Conservation (phyloP, 1,139 yeast species). For the Hemisphaericaspora lyxosophila region DNA sequence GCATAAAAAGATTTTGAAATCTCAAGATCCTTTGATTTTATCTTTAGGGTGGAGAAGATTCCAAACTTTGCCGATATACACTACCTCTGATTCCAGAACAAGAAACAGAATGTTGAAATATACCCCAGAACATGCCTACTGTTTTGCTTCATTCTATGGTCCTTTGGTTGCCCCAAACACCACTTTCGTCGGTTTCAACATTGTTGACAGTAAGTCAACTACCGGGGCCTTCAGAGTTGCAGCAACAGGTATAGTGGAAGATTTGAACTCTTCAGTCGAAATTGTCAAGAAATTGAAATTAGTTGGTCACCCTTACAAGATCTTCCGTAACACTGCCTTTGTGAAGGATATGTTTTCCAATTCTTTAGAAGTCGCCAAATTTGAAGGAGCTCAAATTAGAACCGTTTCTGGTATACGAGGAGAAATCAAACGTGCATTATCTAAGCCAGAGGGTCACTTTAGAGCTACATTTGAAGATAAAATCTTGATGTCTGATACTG, state of each 20-base stretch:
- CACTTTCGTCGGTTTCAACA: conserved; percentile 92
- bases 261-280: conserved; percentile 84
- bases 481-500: conserved; percentile 82
- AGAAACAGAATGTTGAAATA: conserved; percentile 97
- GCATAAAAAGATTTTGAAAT: conserved; percentile 94
- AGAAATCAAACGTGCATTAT: conserved; percentile 90
- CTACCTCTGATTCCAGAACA: conserved; percentile 95
- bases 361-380: conserved; percentile 91
- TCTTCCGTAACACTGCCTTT: conserved; percentile 94
- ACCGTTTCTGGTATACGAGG: conserved; percentile 98
- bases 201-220: conserved; percentile 79
- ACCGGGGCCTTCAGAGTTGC: conserved; percentile 92
- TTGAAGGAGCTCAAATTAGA: conserved; percentile 95
- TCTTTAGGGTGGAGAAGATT: conserved; percentile 98
- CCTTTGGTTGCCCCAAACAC: conserved; percentile 97
- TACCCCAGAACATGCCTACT: conserved; percentile 97
- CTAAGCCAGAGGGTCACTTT: conserved; percentile 95
- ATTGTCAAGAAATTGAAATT: conserved; percentile 94
- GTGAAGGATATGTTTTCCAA: conserved; percentile 95
- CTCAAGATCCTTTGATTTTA: conserved; percentile 91
- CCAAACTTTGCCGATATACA: conserved; percentile 92
- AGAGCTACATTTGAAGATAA: conserved; percentile 99
- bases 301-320: conserved; percentile 92
- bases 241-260: conserved; percentile 97
- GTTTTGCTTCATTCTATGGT: conserved; percentile 95